Evolutionary conservation across 2,329 filamentous ascomycete species (phyloP).

Genomic region (Myriosclerotinia duriaeana): DNA sequence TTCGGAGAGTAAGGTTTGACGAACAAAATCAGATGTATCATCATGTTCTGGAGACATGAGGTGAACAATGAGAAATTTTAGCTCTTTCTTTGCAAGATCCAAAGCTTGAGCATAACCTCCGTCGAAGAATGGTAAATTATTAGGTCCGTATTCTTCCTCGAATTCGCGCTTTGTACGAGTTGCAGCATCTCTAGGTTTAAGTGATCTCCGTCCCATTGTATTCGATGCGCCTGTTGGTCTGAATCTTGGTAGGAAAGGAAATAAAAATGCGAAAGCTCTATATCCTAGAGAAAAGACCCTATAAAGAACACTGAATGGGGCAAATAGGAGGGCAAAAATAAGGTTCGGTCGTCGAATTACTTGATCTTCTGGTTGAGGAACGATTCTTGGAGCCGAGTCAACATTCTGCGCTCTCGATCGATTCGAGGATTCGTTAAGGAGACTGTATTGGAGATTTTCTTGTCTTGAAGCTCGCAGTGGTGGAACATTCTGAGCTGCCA

Average conservation of each 20-base stretch:
- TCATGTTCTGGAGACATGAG: slow-evolving; percentile 92
- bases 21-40: slow-evolving; percentile 78
- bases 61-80: slow-evolving; percentile 88
- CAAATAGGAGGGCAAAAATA: slow-evolving; percentile 73
- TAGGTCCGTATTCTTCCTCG: slow-evolving; percentile 83
- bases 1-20: slow-evolving; percentile 74
- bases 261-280: slow-evolving; percentile 71
- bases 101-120: slow-evolving; percentile 89
- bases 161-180: slow-evolving; percentile 89
- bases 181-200: slow-evolving; percentile 84
- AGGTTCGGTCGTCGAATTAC: slow-evolving; percentile 64
- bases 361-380: slow-evolving; percentile 68
- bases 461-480: slow-evolving; percentile 63
- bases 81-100: slow-evolving; percentile 83
- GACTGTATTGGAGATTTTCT: slow-evolving; percentile 70
- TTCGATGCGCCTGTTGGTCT: slow-evolving; percentile 57
- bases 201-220: slow-evolving; percentile 68
- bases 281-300: slow-evolving; percentile 67
- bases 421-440: slow-evolving; percentile 41
- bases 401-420: slow-evolving; percentile 42
- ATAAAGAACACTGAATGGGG: slow-evolving; percentile 79
- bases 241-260: slow-evolving; percentile 73
- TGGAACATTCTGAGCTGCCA: slow-evolving; percentile 59
- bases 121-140: slow-evolving; percentile 75
- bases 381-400: slow-evolving; percentile 79